phyloP scores from a whole-genome alignment of 2,329 filamentous ascomycete species.

The Penicillium freii region DNA sequence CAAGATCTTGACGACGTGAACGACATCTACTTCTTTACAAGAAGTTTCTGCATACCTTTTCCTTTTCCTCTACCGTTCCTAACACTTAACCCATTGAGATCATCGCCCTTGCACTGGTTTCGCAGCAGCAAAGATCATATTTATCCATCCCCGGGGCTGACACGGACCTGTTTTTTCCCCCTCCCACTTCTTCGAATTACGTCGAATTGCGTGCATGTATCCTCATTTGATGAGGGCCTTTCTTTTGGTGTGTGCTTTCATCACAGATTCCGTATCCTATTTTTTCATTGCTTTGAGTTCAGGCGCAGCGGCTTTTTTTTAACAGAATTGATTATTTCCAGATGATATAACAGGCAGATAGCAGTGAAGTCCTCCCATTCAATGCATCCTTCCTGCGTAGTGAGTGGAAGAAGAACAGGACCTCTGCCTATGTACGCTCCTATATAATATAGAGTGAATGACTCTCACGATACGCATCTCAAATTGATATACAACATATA shows the following conservation, averaged over 20 bases:
- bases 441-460: neutral
- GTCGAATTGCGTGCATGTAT: neutral
- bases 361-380: neutral
- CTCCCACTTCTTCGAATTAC: neutral
- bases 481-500: neutral
- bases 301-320: slow-evolving; percentile 1
- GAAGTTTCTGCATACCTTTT: neutral
- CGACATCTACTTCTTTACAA: slow-evolving; percentile 7
- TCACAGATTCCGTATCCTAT: neutral
- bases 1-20: slow-evolving; percentile 26
- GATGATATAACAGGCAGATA: neutral
- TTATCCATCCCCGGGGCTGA: neutral
- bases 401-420: neutral
- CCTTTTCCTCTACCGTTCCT: neutral
- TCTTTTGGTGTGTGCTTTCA: neutral
- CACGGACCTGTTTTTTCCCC: neutral
- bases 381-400: neutral
- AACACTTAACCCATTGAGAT: neutral
- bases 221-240: neutral
- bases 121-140: neutral
- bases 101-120: neutral
- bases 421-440: neutral
- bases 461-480: neutral
- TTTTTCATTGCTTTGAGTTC: neutral
- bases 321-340: neutral